phyloP scores from a whole-genome alignment of 164 flowering plant genomes.

The Magnolia sinica region DNA sequence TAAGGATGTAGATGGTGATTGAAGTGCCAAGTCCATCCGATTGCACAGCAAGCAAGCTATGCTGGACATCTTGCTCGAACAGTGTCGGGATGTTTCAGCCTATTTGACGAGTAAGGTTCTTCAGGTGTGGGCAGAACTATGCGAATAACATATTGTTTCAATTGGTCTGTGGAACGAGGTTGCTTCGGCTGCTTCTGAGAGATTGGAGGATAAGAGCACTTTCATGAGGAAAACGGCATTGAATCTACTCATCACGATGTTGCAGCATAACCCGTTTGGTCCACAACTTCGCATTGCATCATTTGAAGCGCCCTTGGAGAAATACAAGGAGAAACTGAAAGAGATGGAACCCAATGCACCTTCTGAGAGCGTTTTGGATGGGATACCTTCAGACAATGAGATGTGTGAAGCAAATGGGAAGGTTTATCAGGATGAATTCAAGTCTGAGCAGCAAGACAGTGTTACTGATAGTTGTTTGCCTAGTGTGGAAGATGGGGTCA shows the following conservation, averaged over 20 bases:
- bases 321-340: constrained; percentile 68
- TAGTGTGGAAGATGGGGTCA: constrained; percentile 30
- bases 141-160: constrained; percentile 85
- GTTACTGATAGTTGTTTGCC: constrained; percentile 61
- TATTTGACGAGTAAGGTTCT: constrained; percentile 94
- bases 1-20: constrained; percentile 75
- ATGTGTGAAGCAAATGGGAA: constrained; percentile 40
- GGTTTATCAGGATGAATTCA: constrained; percentile 33
- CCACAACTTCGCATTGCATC: constrained; percentile 84
- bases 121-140: constrained; percentile 96
- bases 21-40: constrained; percentile 68
- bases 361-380: constrained; percentile 39
- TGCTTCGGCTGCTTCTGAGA: constrained; percentile 80
- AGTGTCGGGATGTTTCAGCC: constrained; percentile 91
- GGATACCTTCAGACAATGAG: constrained; percentile 34
- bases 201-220: constrained; percentile 92
- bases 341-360: constrained; percentile 50
- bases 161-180: constrained; percentile 98
- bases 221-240: constrained; percentile 90
- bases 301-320: constrained; percentile 83
- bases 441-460: constrained; percentile 48
- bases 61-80: constrained; percentile 86
- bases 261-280: constrained; percentile 97
- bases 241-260: constrained; percentile 76
- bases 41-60: constrained; percentile 92